Evolutionary conservation across 139 green algal genomes (phyloP).

Genomic region (Zygnema circumcarinatum): DNA sequence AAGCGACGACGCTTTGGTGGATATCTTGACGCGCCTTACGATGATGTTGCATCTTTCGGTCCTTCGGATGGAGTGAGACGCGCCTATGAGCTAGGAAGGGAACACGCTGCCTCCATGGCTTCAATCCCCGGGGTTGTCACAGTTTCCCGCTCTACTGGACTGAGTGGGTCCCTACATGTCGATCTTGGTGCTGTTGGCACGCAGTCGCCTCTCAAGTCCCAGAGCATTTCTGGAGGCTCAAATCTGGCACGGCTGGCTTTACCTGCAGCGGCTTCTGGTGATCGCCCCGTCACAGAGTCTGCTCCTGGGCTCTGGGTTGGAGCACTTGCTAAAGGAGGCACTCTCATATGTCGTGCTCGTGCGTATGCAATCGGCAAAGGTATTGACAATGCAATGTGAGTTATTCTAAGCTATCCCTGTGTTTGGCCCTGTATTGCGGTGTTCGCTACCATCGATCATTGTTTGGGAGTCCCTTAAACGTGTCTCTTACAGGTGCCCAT

Average conservation of each 20-base stretch:
- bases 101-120: not conserved
- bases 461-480: too few species aligned
- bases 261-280: not conserved
- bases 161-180: not conserved
- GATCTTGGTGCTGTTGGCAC: not conserved
- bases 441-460: too few species aligned
- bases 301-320: slow-evolving; percentile 30
- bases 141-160: not conserved
- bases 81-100: not conserved
- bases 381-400: slow-evolving; percentile 51
- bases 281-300: not conserved
- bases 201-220: not conserved
- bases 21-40: not conserved
- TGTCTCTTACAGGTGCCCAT: too few species aligned
- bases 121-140: not conserved
- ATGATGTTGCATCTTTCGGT: not conserved
- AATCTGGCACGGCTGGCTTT: slow-evolving; percentile 22
- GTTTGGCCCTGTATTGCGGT: too few species aligned
- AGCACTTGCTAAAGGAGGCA: slow-evolving; percentile 50
- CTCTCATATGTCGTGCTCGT: slow-evolving; percentile 36
- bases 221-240: not conserved
- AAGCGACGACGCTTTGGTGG: not conserved
- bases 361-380: slow-evolving; percentile 35
- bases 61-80: not conserved
- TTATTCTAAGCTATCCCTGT: not conserved